A percentile compares a stretch with the other conserved stretches of the same genome.
Conservation (phyloP, 2,329 filamentous ascomycete genomes). For the Botrytis fragariae region DNA sequence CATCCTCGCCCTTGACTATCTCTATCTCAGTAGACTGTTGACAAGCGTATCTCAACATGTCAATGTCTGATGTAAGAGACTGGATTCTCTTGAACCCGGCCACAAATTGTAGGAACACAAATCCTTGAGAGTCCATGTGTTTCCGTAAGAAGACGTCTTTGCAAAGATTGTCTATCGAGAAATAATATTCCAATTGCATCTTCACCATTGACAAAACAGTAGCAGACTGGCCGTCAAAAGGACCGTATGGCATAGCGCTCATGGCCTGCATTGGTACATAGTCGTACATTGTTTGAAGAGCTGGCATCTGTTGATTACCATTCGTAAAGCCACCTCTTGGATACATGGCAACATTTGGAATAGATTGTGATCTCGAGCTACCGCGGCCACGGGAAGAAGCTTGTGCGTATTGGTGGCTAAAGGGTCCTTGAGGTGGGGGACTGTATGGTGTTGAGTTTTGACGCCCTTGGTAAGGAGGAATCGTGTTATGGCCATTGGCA, state of each 20-base stretch:
- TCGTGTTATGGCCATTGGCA: conserved; percentile 41
- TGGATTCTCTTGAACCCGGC: conserved; percentile 84
- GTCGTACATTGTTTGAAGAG: conserved; percentile 54
- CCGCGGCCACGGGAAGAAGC: conserved; percentile 45
- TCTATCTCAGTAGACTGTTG: conserved; percentile 72
- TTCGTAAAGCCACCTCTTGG: conserved; percentile 41
- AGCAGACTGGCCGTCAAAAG: conserved; percentile 55
- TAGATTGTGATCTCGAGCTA: conserved; percentile 58
- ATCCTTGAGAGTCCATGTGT: conserved; percentile 95
- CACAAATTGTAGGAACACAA: conserved; percentile 77
- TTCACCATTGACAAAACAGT: conserved; percentile 41
- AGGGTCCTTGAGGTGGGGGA: conserved; percentile 41
- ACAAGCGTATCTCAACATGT: conserved; percentile 72
- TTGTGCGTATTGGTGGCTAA: conserved; percentile 36
- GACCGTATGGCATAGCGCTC: conserved; percentile 56
- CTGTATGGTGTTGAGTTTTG: conserved; percentile 38
- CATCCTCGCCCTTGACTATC: conserved; percentile 71
- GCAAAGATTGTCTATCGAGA: conserved; percentile 91
- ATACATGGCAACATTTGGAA: conserved; percentile 54
- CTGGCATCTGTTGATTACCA: conserved; percentile 40
- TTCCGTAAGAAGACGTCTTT: conserved; percentile 87
- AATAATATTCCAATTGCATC: conserved; percentile 81
- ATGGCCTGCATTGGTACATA: conserved; percentile 55
- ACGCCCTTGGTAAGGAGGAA: conserved; percentile 33
- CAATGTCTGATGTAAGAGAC: conserved; percentile 66